phyloP scores from a whole-genome alignment of 2,329 filamentous ascomycete genomes.

The Phialophora expanda region DNA sequence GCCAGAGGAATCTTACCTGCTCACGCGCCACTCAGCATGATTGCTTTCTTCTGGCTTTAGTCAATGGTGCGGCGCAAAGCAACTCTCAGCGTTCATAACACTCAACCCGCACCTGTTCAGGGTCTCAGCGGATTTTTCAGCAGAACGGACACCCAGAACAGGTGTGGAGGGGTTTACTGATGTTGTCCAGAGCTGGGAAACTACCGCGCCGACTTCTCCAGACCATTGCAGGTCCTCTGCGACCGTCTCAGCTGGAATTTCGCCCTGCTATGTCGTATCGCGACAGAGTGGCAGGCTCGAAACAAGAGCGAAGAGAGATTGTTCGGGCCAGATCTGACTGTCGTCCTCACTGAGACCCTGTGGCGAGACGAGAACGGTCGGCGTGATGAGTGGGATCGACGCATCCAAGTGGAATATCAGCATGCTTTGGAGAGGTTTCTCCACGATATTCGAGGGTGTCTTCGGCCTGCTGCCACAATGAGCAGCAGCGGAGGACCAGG shows the following conservation, averaged over 20 bases:
- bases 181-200: background rate
- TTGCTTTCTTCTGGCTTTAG: conserved; percentile 7
- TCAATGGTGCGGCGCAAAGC: conserved; percentile 10
- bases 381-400: conserved; percentile 3
- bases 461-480: background rate
- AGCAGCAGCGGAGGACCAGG: background rate
- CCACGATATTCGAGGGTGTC: background rate
- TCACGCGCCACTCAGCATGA: conserved; percentile 4
- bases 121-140: background rate
- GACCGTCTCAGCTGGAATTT: conserved; percentile 3
- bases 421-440: background rate
- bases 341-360: conserved; percentile 5
- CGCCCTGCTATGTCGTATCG: conserved; percentile 1
- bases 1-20: conserved; percentile 11
- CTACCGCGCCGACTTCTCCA: conserved; percentile 2
- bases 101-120: background rate
- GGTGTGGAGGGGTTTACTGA: background rate
- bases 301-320: conserved; percentile 10
- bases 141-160: background rate
- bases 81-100: background rate
- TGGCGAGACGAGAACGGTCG: conserved; percentile 10
- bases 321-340: conserved; percentile 7
- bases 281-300: conserved; percentile 9
- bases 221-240: conserved; percentile 1
- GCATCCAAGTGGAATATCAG: background rate